Base-by-base conservation (phyloP, 2,329 filamentous ascomycete species). In the Epicoccum nigrum region DNA sequence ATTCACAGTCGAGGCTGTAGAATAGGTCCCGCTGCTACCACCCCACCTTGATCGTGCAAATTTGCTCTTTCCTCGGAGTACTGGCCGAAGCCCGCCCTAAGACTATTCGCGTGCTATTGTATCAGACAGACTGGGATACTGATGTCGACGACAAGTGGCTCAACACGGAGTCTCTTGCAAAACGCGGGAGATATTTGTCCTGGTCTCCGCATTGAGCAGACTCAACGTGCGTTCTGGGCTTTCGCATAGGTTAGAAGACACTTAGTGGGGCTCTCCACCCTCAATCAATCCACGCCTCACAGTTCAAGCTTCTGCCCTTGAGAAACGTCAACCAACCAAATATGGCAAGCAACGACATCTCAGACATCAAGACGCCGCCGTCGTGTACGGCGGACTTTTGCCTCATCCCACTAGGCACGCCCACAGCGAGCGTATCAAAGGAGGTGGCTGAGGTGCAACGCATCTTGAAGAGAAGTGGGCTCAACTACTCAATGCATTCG, bases 401-500 rank as follows among this genome's bases (percentile, higher is more conserved):
- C 74, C 80, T 97, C 60, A 88, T 97, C 55, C 92, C 92, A 2
- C 87, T 97, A 39, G 78, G 78, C 51, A 81, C 78, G 9, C 75
- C 77, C 4, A 77, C 76, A 1, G 77, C 78, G 2, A 78, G 75
- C 7, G 78, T 81, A n/a, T 78, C 76, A 6, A 72, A 75, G 46
- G 89, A 97, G 71, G 86, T 99, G 23, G 93, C 93, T 27, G 86
- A 89, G 57, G 91, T 97, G 30, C 93, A 97, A 77, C 85, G 87
- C 50, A 81, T 97, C 28, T 82, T 99, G 64, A 86, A 88, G 74
- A 85, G 84, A 45, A 94, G 88, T 62, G 91, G 91, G 2, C 74
- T 97, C 56, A 86, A 85, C 58, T 93, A 92, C 71, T 86, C 83
- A 38, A 94, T 97, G 90, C 93, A 97, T 76, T 92, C 90, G 20